Evolutionary conservation across 179 eudicot genomes (phyloP), one percentile per base, ranked within the genome.

Genomic region (Patellifolia procumbens): DNA sequence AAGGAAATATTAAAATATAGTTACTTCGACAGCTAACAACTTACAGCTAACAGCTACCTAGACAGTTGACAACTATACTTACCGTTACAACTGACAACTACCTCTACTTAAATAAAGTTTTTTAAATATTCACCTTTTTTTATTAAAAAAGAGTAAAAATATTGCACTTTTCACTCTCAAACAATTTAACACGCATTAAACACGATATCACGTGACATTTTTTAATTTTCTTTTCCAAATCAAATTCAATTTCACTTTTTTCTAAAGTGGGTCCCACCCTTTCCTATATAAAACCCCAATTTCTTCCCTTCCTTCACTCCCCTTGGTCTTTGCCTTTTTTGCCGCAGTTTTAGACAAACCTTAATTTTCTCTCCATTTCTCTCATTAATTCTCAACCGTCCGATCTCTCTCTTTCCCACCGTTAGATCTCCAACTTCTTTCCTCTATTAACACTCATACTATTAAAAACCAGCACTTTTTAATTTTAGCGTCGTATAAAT

Each of bases 181-280:
- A 34, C 1, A 32, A 5, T 2, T 37, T 65, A 65, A 66, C 51
- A 19, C 70, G 70, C 31, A 9, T 12, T 66, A 3, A 22, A 66
- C 51, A 66, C 70, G 31, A 66, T 39, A 16, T 22, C 70, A 66
- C 70, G 70, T 66, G 70, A 24, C n/a, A 6, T 66, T 10, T 29
- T 37, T 39, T 15, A 28, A 26, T 29, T 60, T 28, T 8, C 4
- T 64, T 37, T n/a, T 5, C 2, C 5, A 32, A n/a, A n/a, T n/a
- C n/a, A n/a, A n/a, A n/a, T n/a, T n/a, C n/a, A n/a, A n/a, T n/a
- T n/a, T n/a, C n/a, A n/a, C n/a, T n/a, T n/a, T 64, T 37, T n/a
- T 5, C 2, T 1, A 32, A 60, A 17, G n/a, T 63, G 12, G 45
- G 68, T 32, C 68, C 67, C 42, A 62, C 13, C 43, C 5, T 26